A percentile compares a stretch with the other conserved stretches of the same genome.
These are phyloP conservation scores for Parachlorella kessleri DNA, from an alignment of 139 green algal genomes.

Conservation along the genomic window DNA sequence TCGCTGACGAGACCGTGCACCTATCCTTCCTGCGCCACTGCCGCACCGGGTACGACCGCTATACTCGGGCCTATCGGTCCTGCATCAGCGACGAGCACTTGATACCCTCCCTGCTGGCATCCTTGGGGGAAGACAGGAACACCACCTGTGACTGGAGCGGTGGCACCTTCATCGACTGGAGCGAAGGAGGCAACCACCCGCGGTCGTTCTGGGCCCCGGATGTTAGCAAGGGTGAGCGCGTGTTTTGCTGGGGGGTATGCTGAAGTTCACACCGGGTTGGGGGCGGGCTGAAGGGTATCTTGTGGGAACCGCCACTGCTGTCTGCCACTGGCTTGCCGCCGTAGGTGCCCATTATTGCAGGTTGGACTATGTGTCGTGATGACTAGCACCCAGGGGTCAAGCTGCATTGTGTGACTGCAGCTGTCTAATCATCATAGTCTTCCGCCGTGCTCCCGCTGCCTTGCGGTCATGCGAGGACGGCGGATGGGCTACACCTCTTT, in stretches of 20 bases:
- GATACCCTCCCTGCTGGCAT: constrained; percentile 27
- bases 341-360: no score
- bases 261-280: neutral
- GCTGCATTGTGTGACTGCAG: neutral
- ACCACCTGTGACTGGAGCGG: constrained; percentile 5
- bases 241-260: neutral
- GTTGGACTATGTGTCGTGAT: no score
- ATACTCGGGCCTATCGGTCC: neutral
- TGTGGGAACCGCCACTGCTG: neutral
- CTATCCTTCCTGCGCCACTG: constrained; percentile 12
- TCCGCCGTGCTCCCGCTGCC: neutral
- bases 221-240: neutral
- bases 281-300: neutral
- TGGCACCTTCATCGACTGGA: constrained; percentile 11
- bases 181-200: neutral
- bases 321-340: neutral
- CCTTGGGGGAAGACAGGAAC: constrained; percentile 20
- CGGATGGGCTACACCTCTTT: neutral
- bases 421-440: constrained; percentile 3
- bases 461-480: neutral
- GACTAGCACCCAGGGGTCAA: neutral
- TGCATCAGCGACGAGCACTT: constrained; percentile 36
- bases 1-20: constrained; percentile 10
- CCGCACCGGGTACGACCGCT: constrained; percentile 9
- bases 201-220: neutral